Conservation (phyloP, 768 basidiomycete species). For the Naganishia antarctica region DNA sequence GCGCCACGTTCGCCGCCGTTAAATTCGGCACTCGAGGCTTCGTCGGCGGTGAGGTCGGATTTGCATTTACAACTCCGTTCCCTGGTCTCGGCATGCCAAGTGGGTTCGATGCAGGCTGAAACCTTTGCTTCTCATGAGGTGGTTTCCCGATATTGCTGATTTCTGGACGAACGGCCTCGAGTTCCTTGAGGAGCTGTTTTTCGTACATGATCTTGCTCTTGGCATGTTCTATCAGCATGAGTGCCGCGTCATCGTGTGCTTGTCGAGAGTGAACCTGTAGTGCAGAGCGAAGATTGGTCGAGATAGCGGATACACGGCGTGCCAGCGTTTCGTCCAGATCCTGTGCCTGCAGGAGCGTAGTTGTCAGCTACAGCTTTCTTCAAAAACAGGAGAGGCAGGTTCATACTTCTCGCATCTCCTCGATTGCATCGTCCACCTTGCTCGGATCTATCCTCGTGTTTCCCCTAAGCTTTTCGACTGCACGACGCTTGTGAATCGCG, state of each 20-base stretch:
- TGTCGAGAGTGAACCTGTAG: conserved; percentile 76
- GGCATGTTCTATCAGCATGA: conserved; percentile 86
- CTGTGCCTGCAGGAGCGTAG: conserved; percentile 67
- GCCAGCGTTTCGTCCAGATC: conserved; percentile 81
- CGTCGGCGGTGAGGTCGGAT: conserved; percentile 32
- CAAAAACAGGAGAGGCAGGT: neutral
- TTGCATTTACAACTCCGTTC: conserved; percentile 44
- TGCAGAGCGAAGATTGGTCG: conserved; percentile 82
- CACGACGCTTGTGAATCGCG: conserved; percentile 84
- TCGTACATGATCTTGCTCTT: conserved; percentile 89
- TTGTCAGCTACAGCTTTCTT: neutral
- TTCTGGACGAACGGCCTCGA: conserved; percentile 76
- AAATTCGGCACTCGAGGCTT: conserved; percentile 52
- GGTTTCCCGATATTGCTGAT: conserved; percentile 52
- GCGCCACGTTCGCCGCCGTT: conserved; percentile 67
- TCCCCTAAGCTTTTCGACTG: conserved; percentile 59
- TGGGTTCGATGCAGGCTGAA: conserved; percentile 26
- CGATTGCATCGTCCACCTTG: conserved; percentile 48
- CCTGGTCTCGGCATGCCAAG: conserved; percentile 42
- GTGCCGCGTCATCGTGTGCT: conserved; percentile 84
- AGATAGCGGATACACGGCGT: conserved; percentile 84
- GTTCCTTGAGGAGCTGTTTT: conserved; percentile 75
- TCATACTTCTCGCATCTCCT: conserved; percentile 47
- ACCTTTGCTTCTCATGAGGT: conserved; percentile 5
- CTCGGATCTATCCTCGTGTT: conserved; percentile 64